Conservation (phyloP, 2,329 filamentous ascomycete genomes). For the Penicillium psychrosexuale region DNA sequence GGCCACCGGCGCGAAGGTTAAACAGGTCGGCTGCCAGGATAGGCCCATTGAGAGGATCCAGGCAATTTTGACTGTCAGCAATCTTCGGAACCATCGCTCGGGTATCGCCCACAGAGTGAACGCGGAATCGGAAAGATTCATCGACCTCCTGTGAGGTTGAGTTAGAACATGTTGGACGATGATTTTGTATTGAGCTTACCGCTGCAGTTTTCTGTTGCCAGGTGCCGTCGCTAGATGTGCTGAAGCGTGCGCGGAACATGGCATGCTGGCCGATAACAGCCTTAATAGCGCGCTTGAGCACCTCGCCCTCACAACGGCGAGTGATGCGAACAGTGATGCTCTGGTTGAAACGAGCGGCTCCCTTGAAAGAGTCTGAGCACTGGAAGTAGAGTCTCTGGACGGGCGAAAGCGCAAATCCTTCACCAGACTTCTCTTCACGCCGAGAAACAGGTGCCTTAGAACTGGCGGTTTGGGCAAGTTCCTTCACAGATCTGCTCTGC, state of each 20-base stretch:
- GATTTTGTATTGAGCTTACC: slow-evolving; percentile 15
- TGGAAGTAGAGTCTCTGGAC: slow-evolving; percentile 36
- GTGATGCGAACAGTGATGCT: slow-evolving; percentile 34
- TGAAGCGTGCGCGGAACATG: slow-evolving; percentile 36
- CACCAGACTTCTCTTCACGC: slow-evolving; percentile 26
- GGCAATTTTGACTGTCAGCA: slow-evolving; percentile 30
- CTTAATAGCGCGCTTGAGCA: slow-evolving; percentile 27
- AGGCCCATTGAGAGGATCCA: slow-evolving; percentile 34
- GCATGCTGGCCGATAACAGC: slow-evolving; percentile 33
- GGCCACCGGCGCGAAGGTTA: slow-evolving; percentile 33
- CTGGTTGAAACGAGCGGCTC: slow-evolving; percentile 33
- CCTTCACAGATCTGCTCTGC: slow-evolving; percentile 32
- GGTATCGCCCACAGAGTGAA: slow-evolving; percentile 24
- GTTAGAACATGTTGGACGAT: neutral
- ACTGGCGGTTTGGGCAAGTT: slow-evolving; percentile 28
- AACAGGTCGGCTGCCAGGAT: slow-evolving; percentile 42
- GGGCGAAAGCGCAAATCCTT: slow-evolving; percentile 34
- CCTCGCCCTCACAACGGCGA: slow-evolving; percentile 22
- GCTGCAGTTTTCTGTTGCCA: slow-evolving; percentile 30
- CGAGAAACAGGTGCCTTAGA: slow-evolving; percentile 16
- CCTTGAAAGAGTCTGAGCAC: slow-evolving; percentile 21
- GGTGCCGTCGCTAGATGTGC: slow-evolving; percentile 13
- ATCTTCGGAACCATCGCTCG: slow-evolving; percentile 28
- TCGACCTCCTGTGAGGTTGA: slow-evolving; percentile 28
- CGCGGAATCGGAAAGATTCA: slow-evolving; percentile 33